Evolutionary conservation across 164 flowering plant genomes (phyloP), one percentile per base, ranked within the genome.

Genomic region (Liriodendron chinense): DNA sequence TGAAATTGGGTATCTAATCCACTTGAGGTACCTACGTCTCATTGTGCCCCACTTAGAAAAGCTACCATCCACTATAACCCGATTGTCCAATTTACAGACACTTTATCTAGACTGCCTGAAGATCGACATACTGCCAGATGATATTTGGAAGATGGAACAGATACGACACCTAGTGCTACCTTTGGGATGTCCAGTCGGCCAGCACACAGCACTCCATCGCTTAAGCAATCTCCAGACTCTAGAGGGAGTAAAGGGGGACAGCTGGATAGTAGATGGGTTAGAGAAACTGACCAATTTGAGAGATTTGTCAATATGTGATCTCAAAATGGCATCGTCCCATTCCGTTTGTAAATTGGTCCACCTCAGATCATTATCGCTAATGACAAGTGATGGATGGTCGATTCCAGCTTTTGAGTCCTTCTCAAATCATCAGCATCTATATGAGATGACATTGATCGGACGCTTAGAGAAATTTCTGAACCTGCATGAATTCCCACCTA

Each of bases 221-320:
- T 21, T 48, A 22, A 64, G 20, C 18, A 73, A 65, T 9, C 76
- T 65, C 21, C 70, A 47, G 22, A 74, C 76, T 1, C 61, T 49
- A 62, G 2, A 48, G 23, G 8, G 18, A 0, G 21, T 5, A 34
- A 22, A 10, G 7, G 47, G 16, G 0, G 24, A 24, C 14, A 25
- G 6, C 20, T 65, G 76, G 70, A 66, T 66, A 50, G 9, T 25
- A 3, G 28, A 65, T 9, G 62, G 22, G 22, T 50, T 73, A 21
- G 14, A 34, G 3, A 47, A 63, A 34, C 48, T 64, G 69, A 63
- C 28, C 1, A 63, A 47, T 73, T 59, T 73, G 12, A 64, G 69
- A 22, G 47, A 47, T 14, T 47, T 73, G 59, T n/a, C 14, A 23
- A 65, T 73, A 47, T 7, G 2, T 21, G 48, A 26, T 8, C 24